Evolutionary conservation across 148 eudicot genomes (phyloP), one percentile per base, ranked within the genome.

Genomic region (Tetragonia tetragonoides): DNA sequence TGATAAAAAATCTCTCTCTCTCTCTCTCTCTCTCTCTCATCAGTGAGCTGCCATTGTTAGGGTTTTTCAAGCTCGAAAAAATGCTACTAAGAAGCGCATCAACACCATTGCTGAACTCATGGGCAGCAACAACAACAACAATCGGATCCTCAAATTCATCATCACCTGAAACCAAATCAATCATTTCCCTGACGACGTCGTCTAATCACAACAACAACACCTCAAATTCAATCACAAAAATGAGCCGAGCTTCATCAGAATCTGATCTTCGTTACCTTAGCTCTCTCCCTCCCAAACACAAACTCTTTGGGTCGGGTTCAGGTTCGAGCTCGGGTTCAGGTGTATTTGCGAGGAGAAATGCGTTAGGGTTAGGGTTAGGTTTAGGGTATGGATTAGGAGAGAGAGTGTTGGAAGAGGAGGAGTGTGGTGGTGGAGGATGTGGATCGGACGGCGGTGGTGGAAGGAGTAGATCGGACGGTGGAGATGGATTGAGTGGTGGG

Each of bases 11-110:
- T 37, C 18, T 12, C 17, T 37, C 17, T 37, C 72, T 41, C 72
- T 67, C 73, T 15, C 73, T 68, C 54, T 71, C 73, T 54, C 47
- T 10, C 7, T 42, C 39, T 14, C 5, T 38, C 5, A 37, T 9
- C 11, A 18, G 24, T 60, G 60, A 21, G 28, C 64, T 5, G 64
- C 64, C 64, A 60, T 60, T 4, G 64, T 20, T 60, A 60, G 10
- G 28, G 64, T 20, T 16, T 56, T 3, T 59, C 21, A 17, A 59
- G 4, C 23, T 59, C 62, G 23, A 59, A 3, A 20, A n/a, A 40
- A 89, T 89, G 92, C 77, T 89, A 15, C 87, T 89, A 6, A 69
- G 92, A 37, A 89, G 87, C 70, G 61, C 92, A 47, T 89, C 92
- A 38, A 85, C 89, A 4, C 88, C 92, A 63, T 42, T 84, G 4